Evolutionary conservation across 2,329 filamentous ascomycete species (phyloP).

Genomic region (Didymella lethalis): DNA sequence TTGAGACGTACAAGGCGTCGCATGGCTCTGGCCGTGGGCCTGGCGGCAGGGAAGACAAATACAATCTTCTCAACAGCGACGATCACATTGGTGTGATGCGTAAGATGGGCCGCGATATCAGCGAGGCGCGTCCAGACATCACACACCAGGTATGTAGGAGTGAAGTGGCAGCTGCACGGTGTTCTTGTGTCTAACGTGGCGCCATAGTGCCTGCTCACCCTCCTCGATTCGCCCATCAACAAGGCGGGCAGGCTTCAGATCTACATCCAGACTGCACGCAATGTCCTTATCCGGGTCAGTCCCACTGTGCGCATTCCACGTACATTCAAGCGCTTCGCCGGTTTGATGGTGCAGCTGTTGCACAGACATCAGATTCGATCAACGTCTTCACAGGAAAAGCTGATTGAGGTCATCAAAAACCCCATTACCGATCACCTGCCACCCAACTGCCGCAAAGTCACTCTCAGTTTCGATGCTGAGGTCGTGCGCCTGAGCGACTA

Average conservation of each 20-base stretch:
- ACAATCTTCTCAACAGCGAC: slow-evolving; percentile 96
- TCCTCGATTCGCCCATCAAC: slow-evolving; percentile 98
- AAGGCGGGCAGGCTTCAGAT: slow-evolving; percentile 98
- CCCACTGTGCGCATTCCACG: slow-evolving; percentile 97
- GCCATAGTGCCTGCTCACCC: slow-evolving; percentile 87
- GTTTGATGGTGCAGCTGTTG: slow-evolving; percentile 96
- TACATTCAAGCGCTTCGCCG: slow-evolving; percentile 98
- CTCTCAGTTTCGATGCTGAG: slow-evolving; percentile 89
- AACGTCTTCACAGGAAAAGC: slow-evolving; percentile 95
- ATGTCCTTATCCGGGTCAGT: slow-evolving; percentile 95
- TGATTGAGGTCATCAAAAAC: slow-evolving; percentile 96
- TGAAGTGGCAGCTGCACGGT: slow-evolving; percentile 11
- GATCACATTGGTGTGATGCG: slow-evolving; percentile 99
- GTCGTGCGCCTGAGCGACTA: slow-evolving; percentile 90
- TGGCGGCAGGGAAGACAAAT: slow-evolving; percentile 85
- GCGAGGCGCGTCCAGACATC: slow-evolving; percentile 95
- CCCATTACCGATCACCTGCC: slow-evolving; percentile 97
- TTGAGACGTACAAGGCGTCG: slow-evolving; percentile 95
- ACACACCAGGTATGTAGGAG: slow-evolving; percentile 84
- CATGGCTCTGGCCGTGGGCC: slow-evolving; percentile 71
- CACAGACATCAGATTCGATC: slow-evolving; percentile 96
- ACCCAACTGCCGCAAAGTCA: slow-evolving; percentile 97
- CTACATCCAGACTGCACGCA: slow-evolving; percentile 97
- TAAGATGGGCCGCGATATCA: slow-evolving; percentile 99
- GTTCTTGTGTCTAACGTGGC: slow-evolving; percentile 31